These are phyloP conservation scores for Phaseolus lunatus DNA, from an alignment of 306 rosid genomes.

Conservation along the genomic window DNA sequence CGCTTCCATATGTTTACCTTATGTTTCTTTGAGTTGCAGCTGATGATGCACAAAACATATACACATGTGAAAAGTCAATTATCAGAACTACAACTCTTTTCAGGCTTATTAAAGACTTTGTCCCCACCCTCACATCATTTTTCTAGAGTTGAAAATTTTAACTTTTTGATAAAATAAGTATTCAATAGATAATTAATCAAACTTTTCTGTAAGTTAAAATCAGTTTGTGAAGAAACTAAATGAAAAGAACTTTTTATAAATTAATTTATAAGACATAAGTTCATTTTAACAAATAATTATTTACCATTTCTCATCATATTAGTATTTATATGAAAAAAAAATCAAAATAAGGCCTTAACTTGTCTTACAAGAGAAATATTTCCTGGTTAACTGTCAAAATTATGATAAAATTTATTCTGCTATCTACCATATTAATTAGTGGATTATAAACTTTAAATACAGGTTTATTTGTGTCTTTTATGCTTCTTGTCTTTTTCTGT, in stretches of 20 bases:
- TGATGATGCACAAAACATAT: background rate
- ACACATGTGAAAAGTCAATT: background rate
- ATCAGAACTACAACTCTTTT: background rate
- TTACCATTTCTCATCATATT: no score
- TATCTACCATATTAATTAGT: no score
- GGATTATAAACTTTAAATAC: no score
- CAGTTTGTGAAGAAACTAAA: background rate
- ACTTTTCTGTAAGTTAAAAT: no score
- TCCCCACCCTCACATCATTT: background rate
- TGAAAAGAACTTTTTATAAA: no score
- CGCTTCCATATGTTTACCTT: conserved; percentile 53
- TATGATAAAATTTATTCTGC: background rate
- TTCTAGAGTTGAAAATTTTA: background rate
- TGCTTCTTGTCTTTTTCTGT: no score
- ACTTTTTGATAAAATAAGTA: background rate
- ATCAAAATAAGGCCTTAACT: no score
- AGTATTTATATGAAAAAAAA: no score
- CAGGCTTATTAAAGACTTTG: background rate
- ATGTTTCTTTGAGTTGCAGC: conserved; percentile 16
- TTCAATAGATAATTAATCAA: no score
- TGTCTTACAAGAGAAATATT: background rate
- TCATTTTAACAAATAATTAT: no score
- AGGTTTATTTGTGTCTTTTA: no score
- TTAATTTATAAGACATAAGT: background rate
- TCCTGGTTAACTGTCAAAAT: background rate